Evolutionary conservation across 169 alveolate genomes (phyloP).

Genomic region (Eimeria necatrix): DNA sequence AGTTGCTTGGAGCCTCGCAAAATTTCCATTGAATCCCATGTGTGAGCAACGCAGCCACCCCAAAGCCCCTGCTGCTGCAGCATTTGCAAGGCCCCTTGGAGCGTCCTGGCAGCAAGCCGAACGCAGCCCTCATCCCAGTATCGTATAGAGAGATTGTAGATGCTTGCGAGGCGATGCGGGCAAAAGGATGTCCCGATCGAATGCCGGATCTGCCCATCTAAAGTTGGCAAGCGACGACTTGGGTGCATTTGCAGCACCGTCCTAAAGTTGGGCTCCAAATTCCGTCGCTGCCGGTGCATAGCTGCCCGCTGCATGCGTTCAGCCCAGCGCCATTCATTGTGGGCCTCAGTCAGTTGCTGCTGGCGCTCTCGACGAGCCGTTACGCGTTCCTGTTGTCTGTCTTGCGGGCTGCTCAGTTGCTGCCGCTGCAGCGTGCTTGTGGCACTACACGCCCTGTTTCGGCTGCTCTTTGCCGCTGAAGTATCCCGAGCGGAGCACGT

Average conservation of each 20-base stretch:
- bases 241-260: constrained; percentile 18
- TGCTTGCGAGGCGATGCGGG: constrained; percentile 64
- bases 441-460: too few species aligned
- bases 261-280: not conserved
- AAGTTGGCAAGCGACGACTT: constrained; percentile 2
- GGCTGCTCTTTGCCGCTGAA: not conserved
- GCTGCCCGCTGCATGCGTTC: constrained; percentile 49
- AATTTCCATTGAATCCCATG: constrained; percentile 45
- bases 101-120: constrained; percentile 28
- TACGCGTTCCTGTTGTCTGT: constrained; percentile 48
- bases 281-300: constrained; percentile 19
- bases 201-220: not conserved
- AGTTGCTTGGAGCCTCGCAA: constrained; percentile 51
- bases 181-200: not conserved
- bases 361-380: constrained; percentile 57
- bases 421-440: not conserved
- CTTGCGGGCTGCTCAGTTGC: constrained; percentile 44
- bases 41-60: constrained; percentile 61
- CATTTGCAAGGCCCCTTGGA: constrained; percentile 26
- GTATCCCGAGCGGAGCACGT: not conserved
- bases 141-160: constrained; percentile 61
- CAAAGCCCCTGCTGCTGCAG: constrained; percentile 44
- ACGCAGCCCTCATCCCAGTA: constrained; percentile 71
- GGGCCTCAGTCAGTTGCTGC: constrained; percentile 53
- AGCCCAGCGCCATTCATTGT: constrained; percentile 40